These are phyloP conservation scores for Auxenochlorella protothecoides DNA, from an alignment of 139 green algal genomes.

Conservation along the genomic window DNA sequence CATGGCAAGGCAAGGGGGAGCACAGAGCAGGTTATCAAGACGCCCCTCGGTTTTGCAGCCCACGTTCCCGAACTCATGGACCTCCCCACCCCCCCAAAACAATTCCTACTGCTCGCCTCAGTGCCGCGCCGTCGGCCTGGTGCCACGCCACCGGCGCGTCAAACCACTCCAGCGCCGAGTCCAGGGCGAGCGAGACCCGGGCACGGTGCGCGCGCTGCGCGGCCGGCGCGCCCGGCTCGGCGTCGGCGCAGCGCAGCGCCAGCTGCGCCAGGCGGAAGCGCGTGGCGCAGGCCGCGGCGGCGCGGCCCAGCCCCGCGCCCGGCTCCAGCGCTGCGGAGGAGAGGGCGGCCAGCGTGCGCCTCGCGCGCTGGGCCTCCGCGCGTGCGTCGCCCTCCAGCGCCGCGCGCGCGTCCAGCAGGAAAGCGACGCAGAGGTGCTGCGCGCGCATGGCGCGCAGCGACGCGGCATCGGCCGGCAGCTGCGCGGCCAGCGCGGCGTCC, in stretches of 20 bases:
- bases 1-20: no score
- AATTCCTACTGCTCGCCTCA: slow-evolving; percentile 3
- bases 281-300: slow-evolving; percentile 43
- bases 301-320: slow-evolving; percentile 26
- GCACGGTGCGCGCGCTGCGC: background rate
- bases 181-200: slow-evolving; percentile 6
- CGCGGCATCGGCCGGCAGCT: slow-evolving; percentile 25
- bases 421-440: slow-evolving; percentile 34
- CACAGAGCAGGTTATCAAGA: no score
- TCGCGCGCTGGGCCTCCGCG: no score
- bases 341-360: no score
- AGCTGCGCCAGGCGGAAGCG: slow-evolving; percentile 52
- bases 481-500: slow-evolving; percentile 7
- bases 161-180: slow-evolving; percentile 24
- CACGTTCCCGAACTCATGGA: no score
- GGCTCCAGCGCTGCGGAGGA: no score
- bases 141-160: slow-evolving; percentile 20
- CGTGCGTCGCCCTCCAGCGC: no score
- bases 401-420: slow-evolving; percentile 18
- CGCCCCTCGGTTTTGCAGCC: no score
- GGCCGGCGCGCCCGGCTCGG: background rate
- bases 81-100: no score
- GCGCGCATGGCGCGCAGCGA: slow-evolving; percentile 19
- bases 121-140: slow-evolving; percentile 6
- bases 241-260: slow-evolving; percentile 18